These are phyloP conservation scores for Gossypium lobatum DNA, from an alignment of 441 rosid genomes.

Conservation along the genomic window DNA sequence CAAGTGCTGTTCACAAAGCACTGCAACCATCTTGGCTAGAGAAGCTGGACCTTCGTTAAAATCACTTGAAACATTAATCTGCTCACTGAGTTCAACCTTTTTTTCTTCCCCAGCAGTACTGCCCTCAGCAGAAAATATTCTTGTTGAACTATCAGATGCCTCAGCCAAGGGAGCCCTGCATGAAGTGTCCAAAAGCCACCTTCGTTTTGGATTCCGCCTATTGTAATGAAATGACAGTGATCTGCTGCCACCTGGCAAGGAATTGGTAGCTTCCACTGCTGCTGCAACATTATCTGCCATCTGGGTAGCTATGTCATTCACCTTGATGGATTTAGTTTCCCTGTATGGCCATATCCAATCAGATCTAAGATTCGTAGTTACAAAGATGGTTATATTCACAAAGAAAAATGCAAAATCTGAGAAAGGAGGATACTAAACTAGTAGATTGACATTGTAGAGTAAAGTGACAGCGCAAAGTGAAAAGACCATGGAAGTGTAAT, in stretches of 20 bases:
- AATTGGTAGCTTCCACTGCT: slow-evolving; percentile 79
- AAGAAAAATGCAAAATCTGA: slow-evolving; percentile 7
- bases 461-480: slow-evolving; percentile 11
- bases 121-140: slow-evolving; percentile 27
- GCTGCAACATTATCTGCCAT: slow-evolving; percentile 85
- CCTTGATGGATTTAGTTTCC: slow-evolving; percentile 97
- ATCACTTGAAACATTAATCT: slow-evolving; percentile 40
- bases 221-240: slow-evolving; percentile 74
- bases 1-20: slow-evolving; percentile 87
- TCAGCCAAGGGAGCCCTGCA: slow-evolving; percentile 38
- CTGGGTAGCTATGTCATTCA: slow-evolving; percentile 85
- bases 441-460: background rate
- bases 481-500: slow-evolving; percentile 11
- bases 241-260: slow-evolving; percentile 51
- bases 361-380: slow-evolving; percentile 16
- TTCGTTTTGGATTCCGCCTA: slow-evolving; percentile 82
- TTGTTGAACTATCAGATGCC: slow-evolving; percentile 33
- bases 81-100: slow-evolving; percentile 36
- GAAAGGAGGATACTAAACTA: background rate
- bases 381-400: background rate
- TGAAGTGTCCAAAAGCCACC: slow-evolving; percentile 64
- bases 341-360: slow-evolving; percentile 40
- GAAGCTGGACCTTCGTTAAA: slow-evolving; percentile 58
- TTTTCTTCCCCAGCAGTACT: slow-evolving; percentile 41
- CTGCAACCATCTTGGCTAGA: slow-evolving; percentile 90